Conservation (phyloP, 2,329 filamentous ascomycete genomes). For the Hypoxylon sp. region DNA sequence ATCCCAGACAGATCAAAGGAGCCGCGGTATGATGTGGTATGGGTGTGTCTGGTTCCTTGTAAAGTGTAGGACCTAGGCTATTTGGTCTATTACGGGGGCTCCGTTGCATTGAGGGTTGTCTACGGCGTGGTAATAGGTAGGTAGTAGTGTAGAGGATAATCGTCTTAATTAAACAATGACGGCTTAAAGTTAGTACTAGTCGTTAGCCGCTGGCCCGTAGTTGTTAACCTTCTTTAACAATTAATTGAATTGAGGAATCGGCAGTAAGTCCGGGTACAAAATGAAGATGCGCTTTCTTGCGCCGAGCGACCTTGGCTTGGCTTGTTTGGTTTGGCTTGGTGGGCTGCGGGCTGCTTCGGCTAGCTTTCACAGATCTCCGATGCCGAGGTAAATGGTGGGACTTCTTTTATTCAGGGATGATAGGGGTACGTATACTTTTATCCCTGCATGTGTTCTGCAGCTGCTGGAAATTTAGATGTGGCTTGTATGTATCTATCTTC, state of each 20-base stretch:
- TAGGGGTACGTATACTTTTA: slow-evolving; percentile 1
- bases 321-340: no score
- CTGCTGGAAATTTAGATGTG: no score
- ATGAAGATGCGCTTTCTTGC: no score
- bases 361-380: slow-evolving; percentile 31
- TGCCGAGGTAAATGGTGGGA: slow-evolving; percentile 40
- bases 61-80: slow-evolving; percentile 32
- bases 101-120: not conserved
- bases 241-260: slow-evolving; percentile 14
- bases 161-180: slow-evolving; percentile 2
- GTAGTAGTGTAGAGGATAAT: not conserved
- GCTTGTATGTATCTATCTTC: no score
- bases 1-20: slow-evolving; percentile 11
- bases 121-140: not conserved
- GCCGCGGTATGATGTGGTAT: slow-evolving; percentile 33
- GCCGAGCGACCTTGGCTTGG: no score
- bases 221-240: not conserved
- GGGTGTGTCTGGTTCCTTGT: slow-evolving; percentile 9
- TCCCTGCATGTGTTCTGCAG: no score
- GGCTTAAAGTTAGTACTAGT: not conserved
- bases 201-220: slow-evolving; percentile 29
- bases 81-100: slow-evolving; percentile 16
- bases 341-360: slow-evolving; percentile 28
- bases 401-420: not conserved
- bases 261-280: slow-evolving; percentile 21